Conservation (phyloP, 352 stramenopile species). For the Pythium folliculosum region DNA sequence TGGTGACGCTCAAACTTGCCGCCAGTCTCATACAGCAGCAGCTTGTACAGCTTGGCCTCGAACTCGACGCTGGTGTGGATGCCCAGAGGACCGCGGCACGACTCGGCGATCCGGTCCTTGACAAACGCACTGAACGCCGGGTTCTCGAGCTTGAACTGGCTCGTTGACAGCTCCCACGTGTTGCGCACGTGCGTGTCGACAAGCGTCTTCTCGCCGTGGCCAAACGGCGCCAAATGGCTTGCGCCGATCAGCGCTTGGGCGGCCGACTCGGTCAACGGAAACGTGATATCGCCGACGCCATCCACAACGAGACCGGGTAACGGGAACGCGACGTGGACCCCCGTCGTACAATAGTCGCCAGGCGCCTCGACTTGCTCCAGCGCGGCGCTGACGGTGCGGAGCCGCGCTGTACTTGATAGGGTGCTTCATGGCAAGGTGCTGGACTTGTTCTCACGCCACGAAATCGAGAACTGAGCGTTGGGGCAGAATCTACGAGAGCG, state of each 20-base stretch:
- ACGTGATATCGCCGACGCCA: slow-evolving; percentile 8
- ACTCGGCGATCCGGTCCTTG: slow-evolving; percentile 8
- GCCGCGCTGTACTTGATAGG: slow-evolving; percentile 1
- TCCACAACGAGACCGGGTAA: slow-evolving; percentile 8
- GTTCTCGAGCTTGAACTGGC: slow-evolving; percentile 21
- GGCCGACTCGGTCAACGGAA: slow-evolving; percentile 1
- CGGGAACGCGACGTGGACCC: background rate
- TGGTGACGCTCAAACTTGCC: slow-evolving; percentile 46
- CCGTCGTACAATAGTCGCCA: slow-evolving; percentile 16
- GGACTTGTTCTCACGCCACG: background rate
- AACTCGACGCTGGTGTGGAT: slow-evolving; percentile 5
- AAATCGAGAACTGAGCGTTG: background rate
- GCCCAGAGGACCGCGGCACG: slow-evolving; percentile 16
- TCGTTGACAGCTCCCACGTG: slow-evolving; percentile 25
- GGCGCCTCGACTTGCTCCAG: slow-evolving; percentile 20
- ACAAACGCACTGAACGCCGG: slow-evolving; percentile 21
- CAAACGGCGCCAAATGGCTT: slow-evolving; percentile 23
- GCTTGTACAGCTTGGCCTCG: slow-evolving; percentile 42
- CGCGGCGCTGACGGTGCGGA: slow-evolving; percentile 16
- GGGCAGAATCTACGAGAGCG: too few relatives aligned
- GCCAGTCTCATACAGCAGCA: slow-evolving; percentile 47
- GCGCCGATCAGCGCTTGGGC: slow-evolving; percentile 15
- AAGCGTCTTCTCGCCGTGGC: slow-evolving; percentile 23
- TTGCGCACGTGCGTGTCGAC: slow-evolving; percentile 23
- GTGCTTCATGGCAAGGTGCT: background rate